Evolutionary conservation across 1,284 basidiomycete genomes (phyloP), one percentile per base, ranked within the genome.

Genomic region (Mycosarcoma maydis): DNA sequence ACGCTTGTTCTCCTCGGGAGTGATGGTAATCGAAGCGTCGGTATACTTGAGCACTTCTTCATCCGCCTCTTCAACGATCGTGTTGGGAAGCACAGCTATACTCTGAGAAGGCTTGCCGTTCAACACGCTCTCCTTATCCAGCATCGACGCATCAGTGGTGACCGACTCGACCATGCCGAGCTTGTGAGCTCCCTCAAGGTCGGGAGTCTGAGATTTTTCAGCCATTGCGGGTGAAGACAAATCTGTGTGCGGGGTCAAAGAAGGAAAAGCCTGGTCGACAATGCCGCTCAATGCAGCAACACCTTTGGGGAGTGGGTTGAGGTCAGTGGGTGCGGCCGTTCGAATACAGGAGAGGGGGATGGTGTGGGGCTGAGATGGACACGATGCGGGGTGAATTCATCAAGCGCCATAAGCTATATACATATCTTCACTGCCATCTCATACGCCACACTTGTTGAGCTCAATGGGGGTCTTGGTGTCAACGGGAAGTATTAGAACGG

Each of bases 1-100:
- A 24, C 75, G 45, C 37, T 68, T 57, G 67, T 75, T 71, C 47
- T 77, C 75, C 47, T 73, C 66, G 4, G 54, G 55, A 2, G 47
- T 64, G 55, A 69, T 64, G 33, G 38, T 59, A 32, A 69, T 34
- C 13, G 55, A 51, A 1, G 55, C 58, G 23, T 64, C 66, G 24
- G 60, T 49, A 50, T 47, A 59, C 29, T 64, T 58, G 27, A 64
- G 40, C 26, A 64, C 60, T 39, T 69, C 66, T 29, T 69, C 60
- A 43, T 64, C 66, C 20, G 60, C 60, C 51, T 68, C 58, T 17
- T 69, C 54, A n/a, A 61, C 40, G 36, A 69, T 69, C 10, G 66
- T 69, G 33, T 10, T 34, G 33, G 66, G 66, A 20, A 69, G 55
- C 17, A 62, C 50, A 6, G 65, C 49, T 11, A 68, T 19, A 13